Evolutionary conservation across 495 filamentous ascomycete genomes (phyloP), one percentile per base, ranked within the genome.

Genomic region (Aspergillus olivimuriae): DNA sequence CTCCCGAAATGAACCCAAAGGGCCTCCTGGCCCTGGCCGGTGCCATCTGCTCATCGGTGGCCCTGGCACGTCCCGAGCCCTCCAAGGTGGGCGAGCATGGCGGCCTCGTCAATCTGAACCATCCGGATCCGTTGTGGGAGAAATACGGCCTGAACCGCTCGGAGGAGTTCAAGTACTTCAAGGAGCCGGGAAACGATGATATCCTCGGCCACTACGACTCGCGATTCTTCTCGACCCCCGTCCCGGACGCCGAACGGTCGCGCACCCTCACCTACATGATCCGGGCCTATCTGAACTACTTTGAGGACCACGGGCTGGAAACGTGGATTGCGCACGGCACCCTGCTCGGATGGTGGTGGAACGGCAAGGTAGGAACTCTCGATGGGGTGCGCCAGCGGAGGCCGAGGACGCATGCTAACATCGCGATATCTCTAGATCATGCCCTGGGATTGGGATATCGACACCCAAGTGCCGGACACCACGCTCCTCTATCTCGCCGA

Each of bases 321-420:
- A 89, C 87, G 4, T 94, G 88, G 88, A 80, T 94, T 49, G 85
- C 86, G 24, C 88, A 94, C 61, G 88, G 88, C 17, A 90, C 87
- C 12, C 68, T 94, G 34, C 64, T 94, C 36, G 88, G 88, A 10
- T 94, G 87, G 87, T 92, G 86, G 85, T 94, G 88, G 88, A 90
- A 88, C 55, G 84, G 81, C 14, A 76, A 77, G 63, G 78, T 81
- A 59, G 16, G 51, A 19, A 18, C 16, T 0, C 15, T 31, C 28
- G 34, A 46, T n/a, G n/a, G n/a, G n/a, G n/a, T n/a, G n/a, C n/a
- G n/a, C n/a, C n/a, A n/a, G n/a, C n/a, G n/a, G n/a, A n/a, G n/a
- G n/a, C n/a, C n/a, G n/a, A n/a, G n/a, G n/a, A n/a, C n/a, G n/a
- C n/a, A n/a, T n/a, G n/a, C 8, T 23, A 19, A 19, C 12, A 10